Evolutionary conservation across 2,329 filamentous ascomycete species (phyloP).

Genomic region (Metarhizium humberi): DNA sequence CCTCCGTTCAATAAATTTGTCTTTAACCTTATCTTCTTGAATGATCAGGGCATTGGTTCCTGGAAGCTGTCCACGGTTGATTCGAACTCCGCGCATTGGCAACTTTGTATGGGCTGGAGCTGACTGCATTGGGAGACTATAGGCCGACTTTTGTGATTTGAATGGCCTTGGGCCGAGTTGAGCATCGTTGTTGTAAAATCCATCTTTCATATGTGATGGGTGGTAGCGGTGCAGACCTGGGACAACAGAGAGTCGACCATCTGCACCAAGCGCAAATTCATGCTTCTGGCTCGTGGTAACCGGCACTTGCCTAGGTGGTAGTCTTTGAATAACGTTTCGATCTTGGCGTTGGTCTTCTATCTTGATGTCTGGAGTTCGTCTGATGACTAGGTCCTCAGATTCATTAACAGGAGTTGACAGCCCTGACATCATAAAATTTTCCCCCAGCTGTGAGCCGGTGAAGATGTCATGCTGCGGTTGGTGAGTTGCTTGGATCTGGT

Average conservation of each 20-base stretch:
- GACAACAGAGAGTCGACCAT: slow-evolving; percentile 21
- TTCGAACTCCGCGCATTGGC: slow-evolving; percentile 25
- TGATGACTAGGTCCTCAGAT: slow-evolving; percentile 7
- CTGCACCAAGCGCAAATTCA: slow-evolving; percentile 2
- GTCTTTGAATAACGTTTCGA: neutral
- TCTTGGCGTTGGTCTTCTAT: neutral
- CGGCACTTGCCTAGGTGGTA: neutral
- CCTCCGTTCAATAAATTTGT: slow-evolving; percentile 9
- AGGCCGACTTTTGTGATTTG: slow-evolving; percentile 10
- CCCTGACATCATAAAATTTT: slow-evolving; percentile 29
- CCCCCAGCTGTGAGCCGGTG: slow-evolving; percentile 28
- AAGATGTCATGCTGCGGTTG: slow-evolving; percentile 18
- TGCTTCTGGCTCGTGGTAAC: neutral
- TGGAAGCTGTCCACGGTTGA: slow-evolving; percentile 3
- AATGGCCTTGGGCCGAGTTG: slow-evolving; percentile 10
- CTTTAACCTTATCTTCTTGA: slow-evolving; percentile 1
- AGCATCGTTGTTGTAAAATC: slow-evolving; percentile 18
- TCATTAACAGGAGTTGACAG: slow-evolving; percentile 27
- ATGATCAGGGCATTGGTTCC: neutral
- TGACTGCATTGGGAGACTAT: slow-evolving; percentile 11
- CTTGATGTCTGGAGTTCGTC: slow-evolving; percentile 6
- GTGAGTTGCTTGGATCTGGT: neutral
- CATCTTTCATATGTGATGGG: slow-evolving; percentile 21
- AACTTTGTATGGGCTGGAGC: slow-evolving; percentile 21
- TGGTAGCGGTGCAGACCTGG: slow-evolving; percentile 15